Conservation (phyloP, 352 stramenopile genomes). For the Pythium volutum region DNA sequence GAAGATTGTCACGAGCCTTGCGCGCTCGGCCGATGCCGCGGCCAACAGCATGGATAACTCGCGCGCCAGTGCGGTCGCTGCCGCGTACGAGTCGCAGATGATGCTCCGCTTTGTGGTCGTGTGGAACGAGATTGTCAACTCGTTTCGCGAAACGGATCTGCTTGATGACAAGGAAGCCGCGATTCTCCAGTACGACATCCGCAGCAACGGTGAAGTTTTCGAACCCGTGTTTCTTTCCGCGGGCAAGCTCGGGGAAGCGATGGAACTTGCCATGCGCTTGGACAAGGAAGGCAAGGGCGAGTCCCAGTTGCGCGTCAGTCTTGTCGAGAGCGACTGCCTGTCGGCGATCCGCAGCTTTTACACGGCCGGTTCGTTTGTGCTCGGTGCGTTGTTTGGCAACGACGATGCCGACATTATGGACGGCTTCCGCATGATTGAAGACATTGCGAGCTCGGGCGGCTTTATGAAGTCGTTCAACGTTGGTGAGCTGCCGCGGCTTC, state of each 20-base stretch:
- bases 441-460: conserved; percentile 52
- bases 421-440: conserved; percentile 74
- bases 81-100: conserved; percentile 42
- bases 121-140: conserved; percentile 55
- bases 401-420: conserved; percentile 81
- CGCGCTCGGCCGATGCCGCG: conserved; percentile 33
- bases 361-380: conserved; percentile 73
- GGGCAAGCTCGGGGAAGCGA: conserved; percentile 76
- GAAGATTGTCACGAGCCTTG: conserved; percentile 43
- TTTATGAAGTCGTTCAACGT: conserved; percentile 84
- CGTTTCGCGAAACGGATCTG: conserved; percentile 41
- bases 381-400: conserved; percentile 66
- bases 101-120: conserved; percentile 54
- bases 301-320: conserved; percentile 66
- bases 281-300: conserved; percentile 79
- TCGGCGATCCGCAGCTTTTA: conserved; percentile 83
- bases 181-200: conserved; percentile 51
- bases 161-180: conserved; percentile 48
- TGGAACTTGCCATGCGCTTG: conserved; percentile 63
- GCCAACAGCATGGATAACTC: conserved; percentile 9
- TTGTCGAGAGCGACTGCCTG: conserved; percentile 81
- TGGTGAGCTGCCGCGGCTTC: conserved; percentile 55
- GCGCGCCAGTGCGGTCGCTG: conserved; percentile 25
- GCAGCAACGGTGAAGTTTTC: conserved; percentile 82
- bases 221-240: conserved; percentile 84